Conservation (phyloP, 2,329 filamentous ascomycete species). For the Penicillium expansum region DNA sequence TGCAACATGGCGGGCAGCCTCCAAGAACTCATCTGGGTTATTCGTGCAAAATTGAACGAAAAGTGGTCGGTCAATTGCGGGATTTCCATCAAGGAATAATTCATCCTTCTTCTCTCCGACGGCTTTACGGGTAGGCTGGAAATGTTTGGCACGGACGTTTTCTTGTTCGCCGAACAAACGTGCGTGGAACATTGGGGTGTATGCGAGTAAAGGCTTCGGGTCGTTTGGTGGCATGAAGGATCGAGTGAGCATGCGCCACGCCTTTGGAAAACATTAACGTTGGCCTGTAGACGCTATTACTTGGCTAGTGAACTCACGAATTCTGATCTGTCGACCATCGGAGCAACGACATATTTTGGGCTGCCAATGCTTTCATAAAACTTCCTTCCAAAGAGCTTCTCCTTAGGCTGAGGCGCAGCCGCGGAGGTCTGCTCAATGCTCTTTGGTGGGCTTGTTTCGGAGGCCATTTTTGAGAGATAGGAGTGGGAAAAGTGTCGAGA, state of each 20-base stretch:
- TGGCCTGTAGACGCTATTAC: neutral
- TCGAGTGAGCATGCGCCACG: slow-evolving; percentile 93
- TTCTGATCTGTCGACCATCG: slow-evolving; percentile 98
- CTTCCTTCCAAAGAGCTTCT: slow-evolving; percentile 75
- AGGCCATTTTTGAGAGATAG: slow-evolving; percentile 28
- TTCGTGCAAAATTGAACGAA: slow-evolving; percentile 89
- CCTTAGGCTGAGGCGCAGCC: slow-evolving; percentile 13
- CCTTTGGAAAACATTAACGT: slow-evolving; percentile 52
- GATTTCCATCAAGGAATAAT: slow-evolving; percentile 80
- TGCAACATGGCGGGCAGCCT: slow-evolving; percentile 72
- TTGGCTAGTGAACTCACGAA: slow-evolving; percentile 63
- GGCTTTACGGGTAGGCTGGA: slow-evolving; percentile 62
- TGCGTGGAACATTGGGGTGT: slow-evolving; percentile 95
- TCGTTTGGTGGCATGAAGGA: slow-evolving; percentile 75
- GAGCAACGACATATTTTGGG: slow-evolving; percentile 85
- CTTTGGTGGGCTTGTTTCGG: slow-evolving; percentile 18
- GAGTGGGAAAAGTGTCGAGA: slow-evolving; percentile 9
- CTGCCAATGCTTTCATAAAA: slow-evolving; percentile 96
- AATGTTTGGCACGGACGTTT: slow-evolving; percentile 75
- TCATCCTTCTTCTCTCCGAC: slow-evolving; percentile 27
- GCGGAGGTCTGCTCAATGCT: slow-evolving; percentile 22
- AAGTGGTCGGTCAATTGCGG: slow-evolving; percentile 76
- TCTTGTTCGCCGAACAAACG: slow-evolving; percentile 76
- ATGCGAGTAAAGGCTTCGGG: slow-evolving; percentile 70
- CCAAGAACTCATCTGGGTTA: slow-evolving; percentile 46